A percentile compares a stretch with the other conserved stretches of the same genome.
Conservation (phyloP, 1,284 basidiomycete species). For the Sporisorium exsertum region DNA sequence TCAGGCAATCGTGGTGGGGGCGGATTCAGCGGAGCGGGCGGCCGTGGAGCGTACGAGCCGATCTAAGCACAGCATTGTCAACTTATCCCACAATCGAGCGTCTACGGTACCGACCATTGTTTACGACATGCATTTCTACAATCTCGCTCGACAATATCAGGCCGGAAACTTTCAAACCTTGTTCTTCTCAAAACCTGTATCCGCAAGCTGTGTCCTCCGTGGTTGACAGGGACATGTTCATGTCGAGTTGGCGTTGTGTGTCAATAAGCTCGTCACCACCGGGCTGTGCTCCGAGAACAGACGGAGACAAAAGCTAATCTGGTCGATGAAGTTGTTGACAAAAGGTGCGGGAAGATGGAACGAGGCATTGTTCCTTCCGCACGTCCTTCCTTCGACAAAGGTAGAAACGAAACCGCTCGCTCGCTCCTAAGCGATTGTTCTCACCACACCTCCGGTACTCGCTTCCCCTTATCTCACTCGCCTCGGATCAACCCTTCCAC, state of each 20-base stretch:
- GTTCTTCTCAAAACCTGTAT: background rate
- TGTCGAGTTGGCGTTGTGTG: background rate
- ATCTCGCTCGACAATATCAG: slow-evolving; percentile 1
- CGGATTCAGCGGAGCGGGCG: slow-evolving; percentile 38
- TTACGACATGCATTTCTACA: background rate
- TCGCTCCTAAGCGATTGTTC: background rate
- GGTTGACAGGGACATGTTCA: background rate
- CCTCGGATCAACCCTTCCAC: background rate
- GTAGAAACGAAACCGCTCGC: background rate
- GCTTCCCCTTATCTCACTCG: background rate
- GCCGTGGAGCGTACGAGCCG: slow-evolving; percentile 49
- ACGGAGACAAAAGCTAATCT: slow-evolving; percentile 1
- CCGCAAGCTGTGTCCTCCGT: too few species aligned
- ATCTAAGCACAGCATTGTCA: slow-evolving; percentile 14
- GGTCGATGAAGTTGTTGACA: background rate
- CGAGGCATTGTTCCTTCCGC: background rate
- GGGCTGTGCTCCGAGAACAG: background rate
- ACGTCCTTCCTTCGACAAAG: background rate
- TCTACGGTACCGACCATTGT: background rate
- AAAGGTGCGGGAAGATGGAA: background rate
- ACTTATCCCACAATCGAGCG: background rate
- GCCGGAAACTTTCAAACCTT: background rate
- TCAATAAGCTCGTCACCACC: slow-evolving; percentile 1
- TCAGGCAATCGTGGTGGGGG: slow-evolving; percentile 35
- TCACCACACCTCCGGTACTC: background rate